Conservation (phyloP, 208 protist species). For the Crithidia bombi region DNA sequence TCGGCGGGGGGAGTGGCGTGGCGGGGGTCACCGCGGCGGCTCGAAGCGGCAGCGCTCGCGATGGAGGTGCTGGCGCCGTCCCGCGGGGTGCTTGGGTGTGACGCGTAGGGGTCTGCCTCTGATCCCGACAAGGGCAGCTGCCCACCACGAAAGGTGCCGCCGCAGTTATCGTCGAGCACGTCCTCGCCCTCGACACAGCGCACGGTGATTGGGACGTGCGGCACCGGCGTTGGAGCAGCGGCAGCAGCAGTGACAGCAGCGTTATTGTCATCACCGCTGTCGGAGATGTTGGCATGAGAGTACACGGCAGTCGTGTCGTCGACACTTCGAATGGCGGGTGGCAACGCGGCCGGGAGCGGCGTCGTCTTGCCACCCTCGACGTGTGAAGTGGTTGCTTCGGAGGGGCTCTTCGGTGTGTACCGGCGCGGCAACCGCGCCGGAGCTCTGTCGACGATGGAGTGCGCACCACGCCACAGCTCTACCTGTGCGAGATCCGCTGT, state of each 20-base stretch:
- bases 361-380: not conserved
- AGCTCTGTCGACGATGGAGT: not conserved
- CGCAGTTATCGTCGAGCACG: not conserved
- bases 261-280: not conserved
- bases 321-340: not conserved
- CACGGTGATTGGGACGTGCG: conserved; percentile 12
- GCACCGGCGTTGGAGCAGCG: not conserved
- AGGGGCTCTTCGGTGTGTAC: not conserved
- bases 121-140: not conserved
- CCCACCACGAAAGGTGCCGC: not conserved
- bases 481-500: not conserved
- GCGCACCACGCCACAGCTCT: not conserved
- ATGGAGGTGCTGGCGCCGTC: not conserved
- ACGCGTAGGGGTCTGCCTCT: not conserved
- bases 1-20: not conserved
- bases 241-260: not conserved
- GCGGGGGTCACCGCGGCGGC: not conserved
- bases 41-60: not conserved
- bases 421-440: conserved; percentile 8
- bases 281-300: not conserved
- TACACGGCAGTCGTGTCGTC: not conserved
- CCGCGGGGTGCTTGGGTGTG: conserved; percentile 9
- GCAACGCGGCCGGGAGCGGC: not conserved
- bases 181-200: conserved; percentile 19
- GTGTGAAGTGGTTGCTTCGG: not conserved